phyloP scores from a whole-genome alignment of 2,329 filamentous ascomycete genomes.

The Beauveria sp. region DNA sequence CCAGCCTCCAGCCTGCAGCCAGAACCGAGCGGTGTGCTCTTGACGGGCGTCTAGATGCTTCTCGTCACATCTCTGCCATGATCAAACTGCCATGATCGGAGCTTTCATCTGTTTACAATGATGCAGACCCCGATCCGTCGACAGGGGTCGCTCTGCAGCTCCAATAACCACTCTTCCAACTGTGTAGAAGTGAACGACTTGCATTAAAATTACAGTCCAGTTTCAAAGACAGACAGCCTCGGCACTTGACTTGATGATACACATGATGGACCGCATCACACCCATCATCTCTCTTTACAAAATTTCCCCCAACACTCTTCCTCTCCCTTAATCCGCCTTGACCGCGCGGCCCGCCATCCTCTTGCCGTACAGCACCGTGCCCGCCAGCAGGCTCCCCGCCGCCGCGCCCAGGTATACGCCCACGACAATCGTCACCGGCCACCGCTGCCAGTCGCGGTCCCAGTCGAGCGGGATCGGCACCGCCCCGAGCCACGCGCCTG shows the following conservation, averaged over 20 bases:
- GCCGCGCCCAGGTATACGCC: constrained; percentile 76
- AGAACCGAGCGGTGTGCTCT: background rate
- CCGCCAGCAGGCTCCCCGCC: constrained; percentile 58
- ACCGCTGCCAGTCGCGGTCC: constrained; percentile 99
- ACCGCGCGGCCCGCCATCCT: constrained; percentile 23
- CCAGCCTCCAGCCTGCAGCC: background rate
- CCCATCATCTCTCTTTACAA: background rate
- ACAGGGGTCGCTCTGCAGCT: background rate
- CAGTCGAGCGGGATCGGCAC: constrained; percentile 94
- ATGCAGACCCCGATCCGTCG: too few species aligned
- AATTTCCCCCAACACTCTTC: background rate
- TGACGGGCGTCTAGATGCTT: background rate
- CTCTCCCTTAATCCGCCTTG: constrained; percentile 21
- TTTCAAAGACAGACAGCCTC: background rate
- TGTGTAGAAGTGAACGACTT: background rate
- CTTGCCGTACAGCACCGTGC: constrained; percentile 40
- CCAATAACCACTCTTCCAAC: too few species aligned
- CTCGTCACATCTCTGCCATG: background rate
- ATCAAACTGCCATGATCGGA: too few species aligned
- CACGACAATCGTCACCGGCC: constrained; percentile 84
- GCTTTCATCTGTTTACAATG: too few species aligned
- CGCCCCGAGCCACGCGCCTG: constrained; percentile 89
- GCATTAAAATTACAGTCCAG: constrained; percentile 1
- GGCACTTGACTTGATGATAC: background rate
- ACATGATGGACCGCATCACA: background rate